Evolutionary conservation across 768 basidiomycete species (phyloP), one percentile per base, ranked within the genome.

Genomic region (Xerocomellus amylosporus): DNA sequence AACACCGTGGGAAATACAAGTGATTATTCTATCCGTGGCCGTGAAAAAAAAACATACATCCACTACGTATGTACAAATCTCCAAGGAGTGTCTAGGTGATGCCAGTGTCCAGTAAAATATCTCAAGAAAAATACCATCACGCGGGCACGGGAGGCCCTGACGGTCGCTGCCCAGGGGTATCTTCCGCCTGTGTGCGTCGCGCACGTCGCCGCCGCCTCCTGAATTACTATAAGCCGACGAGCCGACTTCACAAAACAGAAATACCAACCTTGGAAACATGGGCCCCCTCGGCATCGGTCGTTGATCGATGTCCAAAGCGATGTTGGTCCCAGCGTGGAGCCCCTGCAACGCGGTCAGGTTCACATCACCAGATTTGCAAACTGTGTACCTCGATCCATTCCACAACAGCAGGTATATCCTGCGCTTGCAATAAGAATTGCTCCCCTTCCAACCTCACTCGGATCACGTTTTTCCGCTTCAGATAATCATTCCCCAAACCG

Each of bases 401-500:
- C 51, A 98, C 91, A 2, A 98, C 95, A 26, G 85, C 83, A 41
- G 84, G 79, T 37, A 93, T 86, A 65, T 90, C 87, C 46, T 79
- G 82, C 3, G 91, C 90, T 73, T 99, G 96, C 62, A 99, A 64
- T 61, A 99, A 75, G 72, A 99, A 99, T 74, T 99, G 97, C 75
- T 98, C 92, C 13, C 96, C 97, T 69, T 97, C 93, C 59, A 93
- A 75, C 53, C 96, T 74, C 28, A 98, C 83, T 20, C 97, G 80
- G 33, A 98, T 93, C 42, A 98, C 96, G 69, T 98, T 90, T 76
- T 84, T 88, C 58, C 94, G 78, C 79, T 98, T 98, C 59, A 84
- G 36, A 72, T 99, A 99, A 70, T 99, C 97, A 55, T 90, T 93
- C 31, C 93, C 97, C 36, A 99, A 70, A 20, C 97, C 97, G 56